Percentiles rank a stretch among this genome's conserved stretches.
Conservation (phyloP, 2,329 filamentous ascomycete species). For the Pseudocercospora crystallina region DNA sequence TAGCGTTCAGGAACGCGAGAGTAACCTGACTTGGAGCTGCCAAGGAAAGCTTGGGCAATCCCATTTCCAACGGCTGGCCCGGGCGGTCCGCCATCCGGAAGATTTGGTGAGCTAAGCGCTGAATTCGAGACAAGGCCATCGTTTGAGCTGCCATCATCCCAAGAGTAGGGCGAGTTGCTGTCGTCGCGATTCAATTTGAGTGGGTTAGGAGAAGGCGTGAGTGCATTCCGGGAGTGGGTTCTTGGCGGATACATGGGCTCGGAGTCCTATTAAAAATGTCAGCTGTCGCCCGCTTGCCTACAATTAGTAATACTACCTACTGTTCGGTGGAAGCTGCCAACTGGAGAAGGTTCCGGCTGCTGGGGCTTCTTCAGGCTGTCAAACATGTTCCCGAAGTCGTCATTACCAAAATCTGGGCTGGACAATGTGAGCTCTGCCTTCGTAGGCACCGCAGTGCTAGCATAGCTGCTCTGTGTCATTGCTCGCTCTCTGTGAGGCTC, state of each 20-base stretch:
- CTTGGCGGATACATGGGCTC: slow-evolving; percentile 36
- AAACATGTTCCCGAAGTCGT: slow-evolving; percentile 40
- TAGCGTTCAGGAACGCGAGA: slow-evolving; percentile 30
- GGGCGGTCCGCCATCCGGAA: slow-evolving; percentile 24
- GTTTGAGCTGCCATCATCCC: slow-evolving; percentile 32
- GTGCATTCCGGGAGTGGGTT: slow-evolving; percentile 31
- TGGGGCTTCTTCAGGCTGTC: slow-evolving; percentile 29
- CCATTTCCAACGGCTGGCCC: slow-evolving; percentile 22
- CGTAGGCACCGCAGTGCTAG: slow-evolving; percentile 39
- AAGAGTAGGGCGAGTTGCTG: slow-evolving; percentile 33
- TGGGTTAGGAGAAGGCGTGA: slow-evolving; percentile 30
- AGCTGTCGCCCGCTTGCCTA: too few species aligned
- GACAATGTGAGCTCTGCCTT: slow-evolving; percentile 31
- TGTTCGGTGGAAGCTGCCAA: slow-evolving; percentile 21
- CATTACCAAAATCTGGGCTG: slow-evolving; percentile 33
- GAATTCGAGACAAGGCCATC: slow-evolving; percentile 33
- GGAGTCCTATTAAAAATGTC: slow-evolving; percentile 25
- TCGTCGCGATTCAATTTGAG: slow-evolving; percentile 22
- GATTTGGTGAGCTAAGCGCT: slow-evolving; percentile 30
- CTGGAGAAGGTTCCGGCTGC: slow-evolving; percentile 22
- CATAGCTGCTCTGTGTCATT: slow-evolving; percentile 40
- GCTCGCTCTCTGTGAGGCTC: slow-evolving; percentile 40
- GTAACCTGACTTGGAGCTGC: slow-evolving; percentile 31
- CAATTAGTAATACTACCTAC: slow-evolving; percentile 10
- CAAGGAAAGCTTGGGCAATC: slow-evolving; percentile 31